A percentile compares a stretch with the other conserved stretches of the same genome.
phyloP scores from a whole-genome alignment of 108 stramenopile species.

The Cyclotella distinguenda region DNA sequence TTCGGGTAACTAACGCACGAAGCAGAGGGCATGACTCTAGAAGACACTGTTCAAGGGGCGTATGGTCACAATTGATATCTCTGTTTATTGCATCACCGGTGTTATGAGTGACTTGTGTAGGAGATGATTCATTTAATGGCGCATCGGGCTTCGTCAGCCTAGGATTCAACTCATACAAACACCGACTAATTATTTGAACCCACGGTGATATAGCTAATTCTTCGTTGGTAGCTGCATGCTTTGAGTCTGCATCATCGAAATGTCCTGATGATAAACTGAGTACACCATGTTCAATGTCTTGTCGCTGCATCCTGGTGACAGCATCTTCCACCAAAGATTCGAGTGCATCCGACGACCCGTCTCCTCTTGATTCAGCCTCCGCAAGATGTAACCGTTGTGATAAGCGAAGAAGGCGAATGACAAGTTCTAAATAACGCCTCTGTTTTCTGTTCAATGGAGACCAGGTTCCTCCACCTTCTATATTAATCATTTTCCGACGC shows the following conservation, averaged over 20 bases:
- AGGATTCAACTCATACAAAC: slow-evolving; percentile 45
- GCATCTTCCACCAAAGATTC: slow-evolving; percentile 34
- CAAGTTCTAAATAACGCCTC: slow-evolving; percentile 67
- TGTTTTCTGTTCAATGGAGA: slow-evolving; percentile 52
- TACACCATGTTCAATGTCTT: slow-evolving; percentile 31
- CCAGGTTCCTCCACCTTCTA: slow-evolving; percentile 33
- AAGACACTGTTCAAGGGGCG: slow-evolving; percentile 13
- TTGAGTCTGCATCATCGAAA: background rate
- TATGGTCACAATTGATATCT: slow-evolving; percentile 1
- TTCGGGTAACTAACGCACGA: slow-evolving; percentile 26
- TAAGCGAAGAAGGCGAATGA: slow-evolving; percentile 59
- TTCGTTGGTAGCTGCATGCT: slow-evolving; percentile 9
- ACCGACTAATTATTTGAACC: slow-evolving; percentile 35
- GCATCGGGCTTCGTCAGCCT: slow-evolving; percentile 19
- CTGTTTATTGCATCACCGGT: background rate
- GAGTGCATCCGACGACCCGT: slow-evolving; percentile 21
- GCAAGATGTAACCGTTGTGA: slow-evolving; percentile 62
- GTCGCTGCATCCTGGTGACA: slow-evolving; percentile 5
- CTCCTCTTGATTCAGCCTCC: slow-evolving; percentile 45
- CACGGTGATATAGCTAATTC: slow-evolving; percentile 41
- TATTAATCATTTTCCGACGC: background rate
- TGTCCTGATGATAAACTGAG: slow-evolving; percentile 10
- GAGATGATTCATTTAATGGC: background rate
- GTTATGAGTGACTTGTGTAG: background rate
- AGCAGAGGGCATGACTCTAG: slow-evolving; percentile 38